These are phyloP conservation scores for Rhizopogon vulgaris DNA, from an alignment of 768 basidiomycete species.

Conservation along the genomic window DNA sequence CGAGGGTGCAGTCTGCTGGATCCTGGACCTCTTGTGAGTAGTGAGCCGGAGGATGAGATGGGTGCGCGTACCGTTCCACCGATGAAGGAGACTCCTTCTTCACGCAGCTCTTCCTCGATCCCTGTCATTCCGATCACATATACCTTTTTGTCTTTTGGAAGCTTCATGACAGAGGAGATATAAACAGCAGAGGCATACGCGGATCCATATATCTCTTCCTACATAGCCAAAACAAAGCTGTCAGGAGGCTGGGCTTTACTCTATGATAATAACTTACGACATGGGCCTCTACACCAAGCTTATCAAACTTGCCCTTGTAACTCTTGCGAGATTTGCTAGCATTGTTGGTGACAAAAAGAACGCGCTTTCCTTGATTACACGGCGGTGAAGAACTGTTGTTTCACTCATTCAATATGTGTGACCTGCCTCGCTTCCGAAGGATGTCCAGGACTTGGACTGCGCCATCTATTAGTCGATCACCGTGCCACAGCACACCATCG, in stretches of 20 bases:
- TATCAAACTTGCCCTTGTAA: slow-evolving; percentile 90
- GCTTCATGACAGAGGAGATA: slow-evolving; percentile 80
- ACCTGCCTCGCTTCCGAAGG: slow-evolving; percentile 67
- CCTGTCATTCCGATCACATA: slow-evolving; percentile 93
- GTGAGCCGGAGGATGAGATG: neutral
- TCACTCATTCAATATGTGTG: slow-evolving; percentile 2
- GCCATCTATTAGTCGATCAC: slow-evolving; percentile 73
- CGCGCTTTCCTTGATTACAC: slow-evolving; percentile 55
- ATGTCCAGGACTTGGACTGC: slow-evolving; percentile 67
- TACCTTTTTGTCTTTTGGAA: slow-evolving; percentile 89
- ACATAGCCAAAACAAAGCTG: neutral
- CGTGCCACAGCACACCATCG: slow-evolving; percentile 93
- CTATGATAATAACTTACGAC: slow-evolving; percentile 48
- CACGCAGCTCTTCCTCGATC: slow-evolving; percentile 86
- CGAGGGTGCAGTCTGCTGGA: slow-evolving; percentile 74
- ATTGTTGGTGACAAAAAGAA: slow-evolving; percentile 96
- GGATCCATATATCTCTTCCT: slow-evolving; percentile 98
- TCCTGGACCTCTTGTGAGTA: slow-evolving; percentile 44
- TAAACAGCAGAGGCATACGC: slow-evolving; percentile 84
- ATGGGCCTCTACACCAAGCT: slow-evolving; percentile 76
- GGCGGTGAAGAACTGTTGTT: neutral
- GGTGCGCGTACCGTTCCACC: slow-evolving; percentile 74
- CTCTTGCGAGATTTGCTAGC: slow-evolving; percentile 85
- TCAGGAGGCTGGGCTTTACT: neutral
- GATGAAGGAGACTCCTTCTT: slow-evolving; percentile 72